Percentiles rank a stretch among this genome's conserved stretches.
These are phyloP conservation scores for Hansenula lynferdii DNA, from an alignment of 1,139 yeast genomes.

Conservation along the genomic window DNA sequence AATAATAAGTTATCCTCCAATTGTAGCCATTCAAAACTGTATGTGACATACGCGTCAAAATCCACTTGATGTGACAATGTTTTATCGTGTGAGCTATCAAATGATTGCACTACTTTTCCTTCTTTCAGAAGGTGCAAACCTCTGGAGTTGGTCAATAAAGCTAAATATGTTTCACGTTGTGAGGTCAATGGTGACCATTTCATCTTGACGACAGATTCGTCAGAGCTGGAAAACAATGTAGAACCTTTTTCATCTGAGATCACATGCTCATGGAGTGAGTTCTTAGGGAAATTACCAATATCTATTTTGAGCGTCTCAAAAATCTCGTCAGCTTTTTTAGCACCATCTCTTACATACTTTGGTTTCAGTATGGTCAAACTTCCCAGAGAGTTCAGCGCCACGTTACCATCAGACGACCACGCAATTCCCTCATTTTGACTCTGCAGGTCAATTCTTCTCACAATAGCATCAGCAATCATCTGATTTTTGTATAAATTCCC, in stretches of 20 bases:
- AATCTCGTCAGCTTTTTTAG: slow-evolving; percentile 11
- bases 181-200: slow-evolving; percentile 18
- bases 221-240: slow-evolving; percentile 11
- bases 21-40: slow-evolving; percentile 16
- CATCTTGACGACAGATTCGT: slow-evolving; percentile 7
- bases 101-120: slow-evolving; percentile 8
- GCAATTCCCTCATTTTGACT: slow-evolving; percentile 7
- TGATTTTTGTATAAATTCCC: too few species aligned
- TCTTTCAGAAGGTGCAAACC: slow-evolving; percentile 13
- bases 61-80: slow-evolving; percentile 9
- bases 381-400: slow-evolving; percentile 17
- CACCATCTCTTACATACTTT: slow-evolving; percentile 13
- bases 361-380: slow-evolving; percentile 18
- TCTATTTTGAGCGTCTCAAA: slow-evolving; percentile 14
- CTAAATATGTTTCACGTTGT: slow-evolving; percentile 11
- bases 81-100: slow-evolving; percentile 4
- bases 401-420: slow-evolving; percentile 21
- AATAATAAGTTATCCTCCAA: slow-evolving; percentile 4
- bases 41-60: slow-evolving; percentile 11
- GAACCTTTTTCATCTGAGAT: slow-evolving; percentile 14
- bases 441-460: slow-evolving; percentile 15
- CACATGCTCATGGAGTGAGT: slow-evolving; percentile 7
- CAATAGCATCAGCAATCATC: slow-evolving; percentile 6
- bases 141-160: slow-evolving; percentile 14
- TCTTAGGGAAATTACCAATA: slow-evolving; percentile 10